Percentiles rank a stretch among this genome's conserved stretches.
These are phyloP conservation scores for Kodamaea restingae DNA, from an alignment of 805 yeast genomes.

Conservation along the genomic window DNA sequence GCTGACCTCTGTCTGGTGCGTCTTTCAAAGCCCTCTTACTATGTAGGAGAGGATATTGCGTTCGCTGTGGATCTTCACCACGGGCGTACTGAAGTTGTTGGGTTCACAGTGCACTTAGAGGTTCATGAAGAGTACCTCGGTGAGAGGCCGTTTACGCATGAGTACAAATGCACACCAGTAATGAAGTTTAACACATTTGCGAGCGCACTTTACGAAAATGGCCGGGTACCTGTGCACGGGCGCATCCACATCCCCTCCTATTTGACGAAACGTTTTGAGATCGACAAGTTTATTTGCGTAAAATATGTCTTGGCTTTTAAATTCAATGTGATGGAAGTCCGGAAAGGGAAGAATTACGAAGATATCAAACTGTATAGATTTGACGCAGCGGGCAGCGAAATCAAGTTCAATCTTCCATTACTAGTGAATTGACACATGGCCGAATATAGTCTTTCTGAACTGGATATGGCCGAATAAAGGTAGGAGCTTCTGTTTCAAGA, in stretches of 20 bases:
- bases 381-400: conserved; percentile 25
- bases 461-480: no score
- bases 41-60: conserved; percentile 36
- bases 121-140: conserved; percentile 32
- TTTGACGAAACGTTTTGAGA: conserved; percentile 35
- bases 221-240: conserved; percentile 15
- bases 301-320: conserved; percentile 34
- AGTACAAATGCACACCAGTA: conserved; percentile 33
- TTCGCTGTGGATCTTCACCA: conserved; percentile 19
- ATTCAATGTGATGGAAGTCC: conserved; percentile 31
- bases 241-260: conserved; percentile 28
- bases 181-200: conserved; percentile 32
- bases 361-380: conserved; percentile 16
- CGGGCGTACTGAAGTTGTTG: conserved; percentile 26
- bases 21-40: conserved; percentile 32
- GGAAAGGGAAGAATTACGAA: conserved; percentile 6
- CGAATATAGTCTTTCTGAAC: no score
- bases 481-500: no score
- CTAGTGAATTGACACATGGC: not conserved
- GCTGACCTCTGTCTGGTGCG: conserved; percentile 29
- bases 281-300: conserved; percentile 33
- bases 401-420: conserved; percentile 29
- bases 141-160: conserved; percentile 16
- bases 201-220: conserved; percentile 16
- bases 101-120: conserved; percentile 33